Evolutionary conservation across 202 grass and related monocot species (phyloP), one percentile per base, ranked within the genome.

Genomic region (Elaeis oleifera): DNA sequence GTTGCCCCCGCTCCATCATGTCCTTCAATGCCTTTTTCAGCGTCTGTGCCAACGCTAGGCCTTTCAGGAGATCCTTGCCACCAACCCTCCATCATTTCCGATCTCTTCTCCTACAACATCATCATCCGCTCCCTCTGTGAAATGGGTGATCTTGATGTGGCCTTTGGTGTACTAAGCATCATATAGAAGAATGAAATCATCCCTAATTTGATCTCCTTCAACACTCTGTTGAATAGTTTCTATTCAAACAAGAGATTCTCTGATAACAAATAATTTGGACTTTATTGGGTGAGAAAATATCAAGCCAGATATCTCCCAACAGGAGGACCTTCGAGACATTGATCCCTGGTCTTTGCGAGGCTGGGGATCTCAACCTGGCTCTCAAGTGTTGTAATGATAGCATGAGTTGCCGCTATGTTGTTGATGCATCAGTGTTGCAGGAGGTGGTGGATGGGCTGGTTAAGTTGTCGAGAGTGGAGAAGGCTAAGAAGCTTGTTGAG

Each of bases 191-290:
- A 22, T 5, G 63, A 49, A 1, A 0, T 95, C 32, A 9, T 20
- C 36, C 85, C 85, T 0, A 54, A 89, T 52, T 5, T 49, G 0
- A 7, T 83, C 49, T 56, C 82, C 19, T 95, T 80, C 73, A 85
- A 78, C 67, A 83, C 54, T 18, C 71, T 95, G 16, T 61, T 95
- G 44, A 83, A 89, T 53, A 76, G 79, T 16, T 85, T 76, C 21
- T 81, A 76, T 74, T 60, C 50, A 19, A 59, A 48, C 50, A 70
- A 53, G 26, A 1, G 49, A 24, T 20, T 83, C 22, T 50, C 76
- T 25, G 90, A 76, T 1, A 74, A 70, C 0, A 60, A 79, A 70
- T 64, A 18, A 52, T 83, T 48, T 83, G 85, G 90, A 39, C 36
- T 39, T 11, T 39, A 9, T 13, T 39, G 36, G 36, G 8, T 13